Base-by-base conservation (phyloP, 1,284 basidiomycete genomes). In the Hymenochaete sp. region DNA sequence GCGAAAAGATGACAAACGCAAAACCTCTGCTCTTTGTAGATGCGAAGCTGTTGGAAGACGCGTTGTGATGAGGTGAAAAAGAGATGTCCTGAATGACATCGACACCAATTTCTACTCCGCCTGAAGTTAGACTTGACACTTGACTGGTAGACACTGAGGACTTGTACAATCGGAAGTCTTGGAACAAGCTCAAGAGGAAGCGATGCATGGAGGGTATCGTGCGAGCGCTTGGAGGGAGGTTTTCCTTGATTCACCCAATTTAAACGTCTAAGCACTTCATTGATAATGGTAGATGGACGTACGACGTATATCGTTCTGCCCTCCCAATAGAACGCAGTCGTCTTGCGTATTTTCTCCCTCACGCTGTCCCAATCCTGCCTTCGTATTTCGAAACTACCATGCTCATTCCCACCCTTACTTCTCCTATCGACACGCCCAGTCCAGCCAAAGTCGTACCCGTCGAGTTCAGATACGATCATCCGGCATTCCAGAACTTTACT, bases 1-100 rank as follows among this genome's bases (percentile, higher is more conserved):
- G 51, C 0, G 66, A 59, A 31, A 87, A 63, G 0, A 73, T 73
- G 38, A 87, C 64, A 16, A 88, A 71, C 0, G 82, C 81, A 50
- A 86, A 87, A 0, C 80, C 80, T 65, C 80, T 87, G 59, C 72
- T 80, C 50, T 71, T 71, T 0, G 77, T 74, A 6, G 49, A 42
- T 22, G 14, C 27, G 4, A 59, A 47, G 22, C 71, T 67, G 2
- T 62, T 69, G 0, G 71, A 68, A 45, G 67, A 65, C 56, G 83
- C 82, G 38, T 74, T 70, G 55, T 77, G 71, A 56, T 83, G 80
- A 0, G 70, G 64, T 6, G 76, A 79, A 19, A 84, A 65, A 4
- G 60, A 53, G 29, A 87, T 63, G 25, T 59, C 53, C 56, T 87
- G 78, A 7, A 85, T 59, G 11, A n/a, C n/a, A n/a, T n/a, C n/a